These are phyloP conservation scores for Xylariaceae sp. DNA, from an alignment of 2,329 filamentous ascomycete species.

Conservation along the genomic window DNA sequence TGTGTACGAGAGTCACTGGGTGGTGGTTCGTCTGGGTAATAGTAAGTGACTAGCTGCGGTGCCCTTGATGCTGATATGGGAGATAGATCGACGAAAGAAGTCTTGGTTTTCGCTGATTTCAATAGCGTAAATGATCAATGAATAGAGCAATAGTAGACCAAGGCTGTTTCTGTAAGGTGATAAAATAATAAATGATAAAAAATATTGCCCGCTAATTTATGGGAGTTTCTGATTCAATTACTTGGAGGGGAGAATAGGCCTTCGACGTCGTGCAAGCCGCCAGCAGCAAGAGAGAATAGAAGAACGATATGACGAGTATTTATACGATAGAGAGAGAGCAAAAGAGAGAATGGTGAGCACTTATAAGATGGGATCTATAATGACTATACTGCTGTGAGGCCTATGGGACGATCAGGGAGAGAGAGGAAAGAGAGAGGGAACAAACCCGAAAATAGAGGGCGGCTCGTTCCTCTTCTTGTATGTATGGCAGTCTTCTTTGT, in stretches of 20 bases:
- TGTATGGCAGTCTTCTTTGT: slow-evolving; percentile 25
- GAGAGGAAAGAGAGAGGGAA: too few relatives aligned
- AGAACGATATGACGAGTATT: neutral
- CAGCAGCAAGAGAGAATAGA: slow-evolving; percentile 24
- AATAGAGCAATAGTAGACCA: too few relatives aligned
- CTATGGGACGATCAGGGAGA: slow-evolving; percentile 16
- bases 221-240: neutral
- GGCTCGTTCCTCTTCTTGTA: slow-evolving; percentile 28
- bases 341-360: too few relatives aligned
- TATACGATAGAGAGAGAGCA: slow-evolving; percentile 26
- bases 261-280: slow-evolving; percentile 27
- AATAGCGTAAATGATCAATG: too few relatives aligned
- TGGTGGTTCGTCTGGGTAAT: too few relatives aligned
- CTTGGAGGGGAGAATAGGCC: slow-evolving; percentile 14
- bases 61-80: neutral
- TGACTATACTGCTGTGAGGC: slow-evolving; percentile 26
- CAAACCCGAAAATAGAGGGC: slow-evolving; percentile 18
- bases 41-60: too few relatives aligned
- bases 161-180: too few relatives aligned
- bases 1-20: too few relatives aligned
- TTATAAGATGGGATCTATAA: slow-evolving; percentile 25
- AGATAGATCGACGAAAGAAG: too few relatives aligned
- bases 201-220: too few relatives aligned
- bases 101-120: too few relatives aligned
- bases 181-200: too few relatives aligned